A percentile compares a stretch with the other conserved stretches of the same genome.
Conservation (phyloP, 257 asterid genomes). For the Echites panduratus region DNA sequence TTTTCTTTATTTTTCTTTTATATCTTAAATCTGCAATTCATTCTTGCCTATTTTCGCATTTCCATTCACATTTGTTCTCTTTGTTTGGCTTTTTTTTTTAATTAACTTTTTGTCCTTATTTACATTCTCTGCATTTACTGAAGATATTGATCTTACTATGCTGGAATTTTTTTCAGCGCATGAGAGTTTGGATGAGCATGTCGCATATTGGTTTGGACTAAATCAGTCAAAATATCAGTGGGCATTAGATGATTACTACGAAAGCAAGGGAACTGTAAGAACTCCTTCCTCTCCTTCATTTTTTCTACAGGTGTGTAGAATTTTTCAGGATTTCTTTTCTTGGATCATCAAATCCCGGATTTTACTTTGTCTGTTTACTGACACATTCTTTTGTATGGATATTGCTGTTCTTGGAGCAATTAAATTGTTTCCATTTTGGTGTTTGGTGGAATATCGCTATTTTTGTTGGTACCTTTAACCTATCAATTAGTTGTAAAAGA, state of each 20-base stretch:
- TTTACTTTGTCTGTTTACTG: no score
- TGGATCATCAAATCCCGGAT: background rate
- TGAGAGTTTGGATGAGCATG: conserved; percentile 78
- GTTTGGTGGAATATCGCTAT: background rate
- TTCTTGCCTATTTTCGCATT: background rate
- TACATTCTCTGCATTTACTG: background rate
- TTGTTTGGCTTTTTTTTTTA: background rate
- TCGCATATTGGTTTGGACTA: conserved; percentile 93
- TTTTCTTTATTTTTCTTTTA: background rate
- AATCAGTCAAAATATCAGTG: conserved; percentile 95
- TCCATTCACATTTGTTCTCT: no score
- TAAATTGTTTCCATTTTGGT: background rate
- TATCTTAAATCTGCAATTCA: background rate
- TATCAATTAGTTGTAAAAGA: background rate
- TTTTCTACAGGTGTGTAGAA: background rate
- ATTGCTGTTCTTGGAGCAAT: background rate
- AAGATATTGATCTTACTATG: background rate
- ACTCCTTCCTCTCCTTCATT: background rate
- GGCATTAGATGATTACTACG: conserved; percentile 88
- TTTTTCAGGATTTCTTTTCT: background rate
- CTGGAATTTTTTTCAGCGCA: conserved; percentile 48
- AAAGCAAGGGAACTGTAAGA: conserved; percentile 53
- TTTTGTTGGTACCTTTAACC: background rate
- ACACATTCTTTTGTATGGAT: background rate
- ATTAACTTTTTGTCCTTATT: background rate